Base-by-base conservation (phyloP, 148 eudicot species). In the Talinum fruticosum region DNA sequence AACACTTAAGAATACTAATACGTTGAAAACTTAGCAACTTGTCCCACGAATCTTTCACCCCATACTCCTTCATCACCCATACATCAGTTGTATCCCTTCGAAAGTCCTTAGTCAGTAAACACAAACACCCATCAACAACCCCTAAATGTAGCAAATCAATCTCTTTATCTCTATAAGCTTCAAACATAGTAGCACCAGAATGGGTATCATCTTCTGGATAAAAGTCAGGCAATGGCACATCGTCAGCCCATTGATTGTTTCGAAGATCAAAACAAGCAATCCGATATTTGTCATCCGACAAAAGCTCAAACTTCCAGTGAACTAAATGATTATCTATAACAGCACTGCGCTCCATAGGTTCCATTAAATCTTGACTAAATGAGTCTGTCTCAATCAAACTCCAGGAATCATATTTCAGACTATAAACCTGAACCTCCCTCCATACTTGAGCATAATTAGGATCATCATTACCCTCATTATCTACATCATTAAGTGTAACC, bases 1-100 rank as follows among this genome's bases (percentile, higher is more conserved):
- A 35, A 7, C 57, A 79, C 24, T 35, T 6, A 32, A 8, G 10
- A 62, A 37, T 24, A 2, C 15, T n/a, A 67, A 26, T 4, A 69
- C 30, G 59, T 10, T 69, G 74, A 36, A 80, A 1, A 0, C 35
- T 35, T 54, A 30, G 37, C 53, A 80, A 24, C 57, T 69, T 75
- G 44, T 57, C 78, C 82, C 82, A 80, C 1, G 78, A 80, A 8
- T 73, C 73, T 72, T 35, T 73, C 10, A 79, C 66, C 15, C 82
- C 75, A 36, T 80, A 80, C 45, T 80, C 75, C 15, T 80, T 75
- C 82, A 75, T 80, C 30, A 80, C 57, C 82, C 78, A 80, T 26
- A 80, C 77, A 29, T 80, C 61, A 57, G 6, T 3, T 8, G 2
- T 2, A 8, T 1, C 15, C 3, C 26, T 5, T n/a, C 15, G 18